Base-by-base conservation (phyloP, 2,329 filamentous ascomycete species). In the Aspergillus sclerotialis region DNA sequence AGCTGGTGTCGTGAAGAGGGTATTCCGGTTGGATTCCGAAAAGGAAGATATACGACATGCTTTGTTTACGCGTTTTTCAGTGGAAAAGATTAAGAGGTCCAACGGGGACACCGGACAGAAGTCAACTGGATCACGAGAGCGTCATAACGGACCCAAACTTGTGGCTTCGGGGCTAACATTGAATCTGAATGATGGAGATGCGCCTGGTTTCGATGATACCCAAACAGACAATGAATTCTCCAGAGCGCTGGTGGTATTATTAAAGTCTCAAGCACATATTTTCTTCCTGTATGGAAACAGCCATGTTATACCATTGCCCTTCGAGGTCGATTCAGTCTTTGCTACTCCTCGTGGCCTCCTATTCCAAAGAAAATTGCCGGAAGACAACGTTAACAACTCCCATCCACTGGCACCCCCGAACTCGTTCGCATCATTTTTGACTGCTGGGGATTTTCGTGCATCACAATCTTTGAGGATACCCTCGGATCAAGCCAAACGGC, bases 261-360 rank as follows among this genome's bases (percentile, higher is more conserved):
- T 98, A 45, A 89, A 85, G 62, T 89, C 86, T 0, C 90, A 96
- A 55, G 88, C 86, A 14, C 90, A 96, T 56, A 78, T 98, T 45
- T 93, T 89, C 68, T 95, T 93, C 56, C 74, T 96, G 24, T 78
- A 84, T 2, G 90, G 90, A 13, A 81, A 86, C 21, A 92, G 78
- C 54, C 85, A 98, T 71, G 78, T 94, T 38, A 74, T 96, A 30
- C 87, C 94, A 57, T 78, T 98, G 53, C 90, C 90, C 2, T 98
- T 98, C 54, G 89, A 96, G 63, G 84, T 95, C 27, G 87, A 94
- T 55, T 78, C 78, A 34, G 88, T 85, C 18, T 86, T 89, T 58
- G 79, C 90, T 23, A 84, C 85, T 9, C 84, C 88, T 5, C 72
- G 78, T 19, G 92, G 92, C 16, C 73, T 96, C 32, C 74, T 98